Percentiles rank a stretch among this genome's conserved stretches.
Conservation (phyloP, 768 basidiomycete species). For the Podaxis rugospora region DNA sequence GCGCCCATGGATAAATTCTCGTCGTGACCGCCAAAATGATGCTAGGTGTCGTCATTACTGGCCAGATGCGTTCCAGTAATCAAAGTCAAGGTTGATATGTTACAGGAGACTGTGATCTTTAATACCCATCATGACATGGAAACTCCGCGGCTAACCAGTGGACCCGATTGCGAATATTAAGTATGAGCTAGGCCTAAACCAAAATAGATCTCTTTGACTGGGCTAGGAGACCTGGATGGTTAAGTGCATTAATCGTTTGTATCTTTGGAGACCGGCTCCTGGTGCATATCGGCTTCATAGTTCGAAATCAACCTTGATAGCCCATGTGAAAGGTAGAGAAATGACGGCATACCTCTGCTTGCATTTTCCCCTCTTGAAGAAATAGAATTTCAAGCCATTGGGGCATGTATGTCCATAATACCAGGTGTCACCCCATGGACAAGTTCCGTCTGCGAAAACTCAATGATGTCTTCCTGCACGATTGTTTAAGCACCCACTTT, state of each 20-base stretch:
- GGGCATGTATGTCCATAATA: conserved; percentile 53
- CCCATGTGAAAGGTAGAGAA: background rate
- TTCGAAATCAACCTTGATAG: conserved; percentile 17
- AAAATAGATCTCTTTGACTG: background rate
- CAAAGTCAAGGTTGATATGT: conserved; percentile 3
- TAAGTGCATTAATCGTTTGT: background rate
- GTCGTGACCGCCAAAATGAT: background rate
- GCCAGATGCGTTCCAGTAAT: background rate
- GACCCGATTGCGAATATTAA: conserved; percentile 21
- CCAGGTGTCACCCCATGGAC: conserved; percentile 57
- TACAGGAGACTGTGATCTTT: background rate
- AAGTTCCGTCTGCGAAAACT: conserved; percentile 40
- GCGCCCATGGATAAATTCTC: conserved; percentile 7
- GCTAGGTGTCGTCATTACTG: conserved; percentile 5
- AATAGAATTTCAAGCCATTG: conserved; percentile 36
- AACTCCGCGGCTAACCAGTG: conserved; percentile 24
- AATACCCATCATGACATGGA: conserved; percentile 18
- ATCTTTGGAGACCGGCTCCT: conserved; percentile 19
- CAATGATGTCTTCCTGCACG: background rate
- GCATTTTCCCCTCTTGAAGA: conserved; percentile 51
- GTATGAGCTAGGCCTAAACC: conserved; percentile 14
- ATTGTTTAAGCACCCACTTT: conserved; percentile 31
- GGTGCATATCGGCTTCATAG: conserved; percentile 36
- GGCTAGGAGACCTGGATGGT: background rate
- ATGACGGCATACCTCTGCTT: conserved; percentile 47